These are phyloP conservation scores for Auricularia sp. DNA, from an alignment of 768 basidiomycete genomes.

Conservation along the genomic window DNA sequence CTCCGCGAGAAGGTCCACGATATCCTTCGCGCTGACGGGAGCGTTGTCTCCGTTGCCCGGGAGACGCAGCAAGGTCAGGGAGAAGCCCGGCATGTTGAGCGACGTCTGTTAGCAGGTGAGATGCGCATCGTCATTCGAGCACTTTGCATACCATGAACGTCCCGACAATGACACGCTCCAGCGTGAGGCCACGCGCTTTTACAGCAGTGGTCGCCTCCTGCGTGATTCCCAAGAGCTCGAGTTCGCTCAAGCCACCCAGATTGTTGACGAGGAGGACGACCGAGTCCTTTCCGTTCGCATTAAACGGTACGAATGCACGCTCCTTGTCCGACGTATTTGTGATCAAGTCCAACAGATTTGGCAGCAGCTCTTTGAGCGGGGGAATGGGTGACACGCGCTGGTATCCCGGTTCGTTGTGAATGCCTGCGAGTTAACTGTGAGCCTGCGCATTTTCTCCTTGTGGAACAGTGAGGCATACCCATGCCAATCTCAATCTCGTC, in stretches of 20 bases:
- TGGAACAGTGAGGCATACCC: conserved; percentile 19
- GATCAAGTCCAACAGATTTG: conserved; percentile 59
- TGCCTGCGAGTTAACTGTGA: conserved; percentile 26
- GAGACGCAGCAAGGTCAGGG: conserved; percentile 70
- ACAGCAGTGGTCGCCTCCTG: conserved; percentile 31
- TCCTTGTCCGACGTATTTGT: conserved; percentile 66
- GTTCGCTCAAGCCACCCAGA: conserved; percentile 74
- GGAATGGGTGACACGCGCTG: conserved; percentile 62
- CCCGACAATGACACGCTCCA: conserved; percentile 61
- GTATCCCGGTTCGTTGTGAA: conserved; percentile 83
- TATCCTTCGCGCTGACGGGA: conserved; percentile 23
- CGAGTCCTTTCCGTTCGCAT: conserved; percentile 37
- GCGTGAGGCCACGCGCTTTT: conserved; percentile 37
- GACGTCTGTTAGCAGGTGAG: conserved; percentile 47
- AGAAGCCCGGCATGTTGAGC: conserved; percentile 90
- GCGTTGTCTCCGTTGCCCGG: conserved; percentile 37
- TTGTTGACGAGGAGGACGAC: conserved; percentile 79
- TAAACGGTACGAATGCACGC: conserved; percentile 66
- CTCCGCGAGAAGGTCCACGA: conserved; percentile 66
- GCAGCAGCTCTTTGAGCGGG: conserved; percentile 56
- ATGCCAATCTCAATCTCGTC: conserved; percentile 81
- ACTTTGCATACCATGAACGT: conserved; percentile 66
- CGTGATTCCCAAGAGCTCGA: conserved; percentile 65
- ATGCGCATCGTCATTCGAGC: conserved; percentile 3
- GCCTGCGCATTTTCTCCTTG: background rate